Evolutionary conservation across 208 protist genomes (phyloP).

Genomic region (Trypanosoma cruzi): DNA sequence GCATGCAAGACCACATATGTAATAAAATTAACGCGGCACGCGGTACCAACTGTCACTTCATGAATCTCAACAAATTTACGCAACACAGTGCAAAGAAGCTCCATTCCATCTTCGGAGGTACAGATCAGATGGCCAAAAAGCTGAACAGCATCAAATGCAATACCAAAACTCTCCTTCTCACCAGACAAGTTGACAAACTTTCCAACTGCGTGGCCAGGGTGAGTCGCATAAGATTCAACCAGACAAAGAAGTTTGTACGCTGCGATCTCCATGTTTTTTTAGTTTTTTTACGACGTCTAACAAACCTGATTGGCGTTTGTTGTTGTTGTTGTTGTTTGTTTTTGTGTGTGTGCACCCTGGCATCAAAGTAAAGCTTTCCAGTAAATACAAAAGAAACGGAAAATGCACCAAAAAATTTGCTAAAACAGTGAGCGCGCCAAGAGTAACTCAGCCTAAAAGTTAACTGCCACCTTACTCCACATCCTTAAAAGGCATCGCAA

Average conservation of each 20-base stretch:
- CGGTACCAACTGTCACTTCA: constrained; percentile 25
- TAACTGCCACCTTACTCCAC: constrained; percentile 10
- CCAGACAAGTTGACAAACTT: constrained; percentile 23
- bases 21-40: constrained; percentile 48
- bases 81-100: constrained; percentile 22
- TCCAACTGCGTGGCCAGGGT: constrained; percentile 21
- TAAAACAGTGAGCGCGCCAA: not conserved
- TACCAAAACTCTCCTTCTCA: constrained; percentile 7
- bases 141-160: constrained; percentile 30
- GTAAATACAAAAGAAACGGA: constrained; percentile 12
- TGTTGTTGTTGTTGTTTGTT: too few species aligned
- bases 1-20: constrained; percentile 48
- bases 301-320: too few species aligned
- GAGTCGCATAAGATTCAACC: constrained; percentile 28
- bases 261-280: constrained; percentile 21
- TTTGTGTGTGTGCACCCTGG: too few species aligned
- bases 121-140: constrained; percentile 32
- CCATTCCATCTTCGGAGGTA: constrained; percentile 31
- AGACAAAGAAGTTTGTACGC: constrained; percentile 29
- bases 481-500: constrained; percentile 48
- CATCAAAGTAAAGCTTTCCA: too few species aligned
- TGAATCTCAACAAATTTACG: constrained; percentile 9
- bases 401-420: not conserved
- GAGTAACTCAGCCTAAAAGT: not conserved
- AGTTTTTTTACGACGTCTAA: not conserved